Evolutionary conservation across 2,329 filamentous ascomycete genomes (phyloP).

Genomic region (Fusarium falciforme): DNA sequence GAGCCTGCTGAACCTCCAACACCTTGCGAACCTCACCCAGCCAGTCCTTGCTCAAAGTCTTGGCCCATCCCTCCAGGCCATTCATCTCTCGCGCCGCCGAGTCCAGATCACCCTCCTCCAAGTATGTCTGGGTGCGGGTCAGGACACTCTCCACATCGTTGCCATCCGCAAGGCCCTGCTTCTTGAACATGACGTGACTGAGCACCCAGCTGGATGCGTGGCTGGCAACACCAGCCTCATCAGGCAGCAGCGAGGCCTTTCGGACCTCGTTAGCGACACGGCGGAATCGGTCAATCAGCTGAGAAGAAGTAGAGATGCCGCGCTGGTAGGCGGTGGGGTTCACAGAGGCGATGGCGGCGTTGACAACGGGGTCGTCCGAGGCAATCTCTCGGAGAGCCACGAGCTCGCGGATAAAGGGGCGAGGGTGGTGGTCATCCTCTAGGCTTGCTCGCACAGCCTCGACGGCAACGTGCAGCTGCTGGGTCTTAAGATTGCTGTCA

Average conservation of each 20-base stretch:
- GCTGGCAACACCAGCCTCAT: slow-evolving; percentile 92
- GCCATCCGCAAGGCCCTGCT: slow-evolving; percentile 84
- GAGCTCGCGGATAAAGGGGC: slow-evolving; percentile 91
- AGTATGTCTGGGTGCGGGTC: slow-evolving; percentile 85
- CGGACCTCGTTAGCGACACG: slow-evolving; percentile 91
- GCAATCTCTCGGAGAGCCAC: slow-evolving; percentile 95
- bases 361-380: slow-evolving; percentile 84
- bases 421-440: slow-evolving; percentile 75
- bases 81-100: slow-evolving; percentile 96
- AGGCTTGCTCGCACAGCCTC: slow-evolving; percentile 90
- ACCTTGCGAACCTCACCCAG: slow-evolving; percentile 89
- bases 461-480: slow-evolving; percentile 95
- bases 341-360: slow-evolving; percentile 95
- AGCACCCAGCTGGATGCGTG: slow-evolving; percentile 91
- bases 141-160: slow-evolving; percentile 95
- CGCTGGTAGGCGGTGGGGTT: slow-evolving; percentile 94
- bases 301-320: slow-evolving; percentile 83
- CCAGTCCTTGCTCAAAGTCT: slow-evolving; percentile 95
- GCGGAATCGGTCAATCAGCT: slow-evolving; percentile 95
- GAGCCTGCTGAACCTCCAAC: slow-evolving; percentile 93
- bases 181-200: slow-evolving; percentile 96
- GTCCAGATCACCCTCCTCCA: slow-evolving; percentile 95
- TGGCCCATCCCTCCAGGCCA: slow-evolving; percentile 90
- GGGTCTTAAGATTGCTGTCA: slow-evolving; percentile 89
- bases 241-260: slow-evolving; percentile 91